Evolutionary conservation across 2,329 filamentous ascomycete genomes (phyloP).

Genomic region (Lachnellula suecica): DNA sequence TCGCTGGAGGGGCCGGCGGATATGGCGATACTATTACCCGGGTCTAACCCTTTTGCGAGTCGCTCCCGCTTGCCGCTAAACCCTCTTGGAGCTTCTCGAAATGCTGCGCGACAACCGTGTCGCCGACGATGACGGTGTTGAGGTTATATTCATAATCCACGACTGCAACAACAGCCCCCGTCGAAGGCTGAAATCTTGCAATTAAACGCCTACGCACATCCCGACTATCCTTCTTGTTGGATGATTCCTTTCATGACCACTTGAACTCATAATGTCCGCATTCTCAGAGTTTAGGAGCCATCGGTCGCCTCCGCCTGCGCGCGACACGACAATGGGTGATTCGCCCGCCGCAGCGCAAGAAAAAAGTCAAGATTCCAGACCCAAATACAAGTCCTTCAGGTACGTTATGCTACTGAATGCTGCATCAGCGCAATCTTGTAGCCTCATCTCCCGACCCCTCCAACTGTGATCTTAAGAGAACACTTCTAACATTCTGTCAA

Average conservation of each 20-base stretch:
- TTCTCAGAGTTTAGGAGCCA: no score
- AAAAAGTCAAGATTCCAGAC: slow-evolving; percentile 26
- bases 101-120: background rate
- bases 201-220: no score
- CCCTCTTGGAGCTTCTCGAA: background rate
- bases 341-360: slow-evolving; percentile 11
- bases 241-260: no score
- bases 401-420: slow-evolving; percentile 21
- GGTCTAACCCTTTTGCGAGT: background rate
- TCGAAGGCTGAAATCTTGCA: no score
- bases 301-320: background rate
- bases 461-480: slow-evolving; percentile 48
- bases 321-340: slow-evolving; percentile 15
- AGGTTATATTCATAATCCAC: no score
- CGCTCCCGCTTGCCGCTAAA: background rate
- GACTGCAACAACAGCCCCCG: no score
- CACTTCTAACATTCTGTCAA: slow-evolving; percentile 46
- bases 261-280: no score
- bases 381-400: slow-evolving; percentile 39
- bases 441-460: background rate
- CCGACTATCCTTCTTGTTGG: no score
- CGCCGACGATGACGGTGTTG: no score
- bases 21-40: background rate
- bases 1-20: background rate
- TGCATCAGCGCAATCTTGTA: background rate